Percentiles rank a stretch among this genome's conserved stretches.
Conservation (phyloP, 2,329 filamentous ascomycete species). For the Hypomyces rosellus region DNA sequence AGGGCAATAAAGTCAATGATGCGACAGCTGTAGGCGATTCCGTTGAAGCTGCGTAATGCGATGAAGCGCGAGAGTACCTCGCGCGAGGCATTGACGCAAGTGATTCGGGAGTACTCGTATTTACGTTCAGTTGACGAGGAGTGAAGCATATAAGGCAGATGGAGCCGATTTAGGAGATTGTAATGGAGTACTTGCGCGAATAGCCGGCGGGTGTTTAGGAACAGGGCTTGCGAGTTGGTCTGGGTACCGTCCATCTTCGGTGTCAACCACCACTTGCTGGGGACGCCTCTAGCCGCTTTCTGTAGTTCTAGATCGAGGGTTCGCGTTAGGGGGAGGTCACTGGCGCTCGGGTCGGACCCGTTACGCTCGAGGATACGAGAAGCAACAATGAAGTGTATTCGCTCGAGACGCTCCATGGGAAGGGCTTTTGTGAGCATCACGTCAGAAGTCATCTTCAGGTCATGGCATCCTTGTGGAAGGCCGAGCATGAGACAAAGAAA, state of each 20-base stretch:
- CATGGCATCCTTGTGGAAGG: conserved; percentile 26
- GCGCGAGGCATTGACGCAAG: conserved; percentile 32
- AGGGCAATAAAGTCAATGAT: conserved; percentile 33
- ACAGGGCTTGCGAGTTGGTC: conserved; percentile 15
- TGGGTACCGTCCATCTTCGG: conserved; percentile 22
- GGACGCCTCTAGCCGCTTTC: conserved; percentile 24
- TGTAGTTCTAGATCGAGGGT: conserved; percentile 29
- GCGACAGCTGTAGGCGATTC: conserved; percentile 25
- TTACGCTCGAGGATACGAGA: conserved; percentile 34
- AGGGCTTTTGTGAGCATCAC: conserved; percentile 16
- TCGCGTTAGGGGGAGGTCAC: conserved; percentile 21
- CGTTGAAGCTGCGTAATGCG: conserved; percentile 25
- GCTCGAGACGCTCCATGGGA: conserved; percentile 25
- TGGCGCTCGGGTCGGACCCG: conserved; percentile 15
- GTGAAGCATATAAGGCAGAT: conserved; percentile 33
- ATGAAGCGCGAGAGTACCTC: conserved; percentile 33
- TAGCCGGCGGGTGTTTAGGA: conserved; percentile 26
- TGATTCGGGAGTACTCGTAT: conserved; percentile 28
- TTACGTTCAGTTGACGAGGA: conserved; percentile 10
- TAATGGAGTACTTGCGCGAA: conserved; percentile 32
- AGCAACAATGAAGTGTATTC: conserved; percentile 25
- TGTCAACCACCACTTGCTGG: conserved; percentile 30
- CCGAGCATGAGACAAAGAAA: conserved; percentile 35
- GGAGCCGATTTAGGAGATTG: conserved; percentile 32
- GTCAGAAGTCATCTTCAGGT: conserved; percentile 16